Base-by-base conservation (phyloP, 306 rosid genomes). In the Dalbergia oliveri region DNA sequence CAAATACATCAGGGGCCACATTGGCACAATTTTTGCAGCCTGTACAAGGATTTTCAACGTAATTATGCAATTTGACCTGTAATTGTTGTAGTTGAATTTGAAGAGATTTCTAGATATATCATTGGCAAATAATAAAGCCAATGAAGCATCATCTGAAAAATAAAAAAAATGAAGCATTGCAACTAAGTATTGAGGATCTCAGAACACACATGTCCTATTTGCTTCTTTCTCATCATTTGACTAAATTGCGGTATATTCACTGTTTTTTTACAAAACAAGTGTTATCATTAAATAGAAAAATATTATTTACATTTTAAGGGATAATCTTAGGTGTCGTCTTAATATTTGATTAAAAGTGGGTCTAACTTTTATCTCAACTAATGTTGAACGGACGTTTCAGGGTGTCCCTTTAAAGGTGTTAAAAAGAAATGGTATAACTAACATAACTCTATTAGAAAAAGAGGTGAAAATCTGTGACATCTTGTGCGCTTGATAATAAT, bases 21-120 rank as follows among this genome's bases (percentile, higher is more conserved):
- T 89, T 95, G 75, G 98, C 94, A 81, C 99, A 95, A 71, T 91
- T 95, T 84, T 91, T 95, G 89, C 99, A 95, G 56, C 99, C 99
- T 94, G 88, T 18, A 15, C 51, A 75, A 57, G 64, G 18, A 73
- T 41, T 73, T 35, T 43, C 68, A 84, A 47, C 3, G 54, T 13
- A 56, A 69, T 68, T 68, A 72, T 63, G 71, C 9, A 37, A 21
- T 34, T 76, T 31, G 35, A 58, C 34, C 4, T 70, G 18, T 23
- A 57, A 76, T 19, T 68, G 50, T 56, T 78, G 75, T 61, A 68
- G 44, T 23, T 64, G 31, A 84, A 81, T 35, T 18, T 10, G 47
- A 18, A 63, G 11, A 53, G 16, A 15, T 60, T 73, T 63, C 57
- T 50, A 73, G 35, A 54, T 57, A 63, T 34, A 62, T 49, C 63